phyloP scores from a whole-genome alignment of 2,329 filamentous ascomycete species.

The Cladosporium velox region DNA sequence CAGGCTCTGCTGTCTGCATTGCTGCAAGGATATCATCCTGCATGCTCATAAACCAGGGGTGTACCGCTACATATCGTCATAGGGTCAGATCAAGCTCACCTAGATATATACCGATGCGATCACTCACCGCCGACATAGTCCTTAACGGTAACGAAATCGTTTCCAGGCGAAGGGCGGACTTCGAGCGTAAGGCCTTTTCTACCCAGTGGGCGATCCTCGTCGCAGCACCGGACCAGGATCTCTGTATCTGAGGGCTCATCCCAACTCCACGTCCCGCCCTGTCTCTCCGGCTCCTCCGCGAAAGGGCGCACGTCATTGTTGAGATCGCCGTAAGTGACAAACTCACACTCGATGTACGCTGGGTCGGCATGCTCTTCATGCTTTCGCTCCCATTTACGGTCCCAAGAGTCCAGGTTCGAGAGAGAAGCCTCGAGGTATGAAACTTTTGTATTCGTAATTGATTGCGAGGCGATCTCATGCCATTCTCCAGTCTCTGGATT shows the following conservation, averaged over 20 bases:
- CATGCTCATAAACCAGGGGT: slow-evolving; percentile 19
- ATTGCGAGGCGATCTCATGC: slow-evolving; percentile 19
- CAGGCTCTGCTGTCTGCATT: slow-evolving; percentile 5
- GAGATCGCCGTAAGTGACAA: slow-evolving; percentile 19
- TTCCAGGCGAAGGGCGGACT: slow-evolving; percentile 15
- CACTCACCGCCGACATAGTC: slow-evolving; percentile 21
- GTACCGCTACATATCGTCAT: slow-evolving; percentile 11
- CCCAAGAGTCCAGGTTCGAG: slow-evolving; percentile 13
- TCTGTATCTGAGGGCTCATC: slow-evolving; percentile 18
- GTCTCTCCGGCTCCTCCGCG: slow-evolving; percentile 8
- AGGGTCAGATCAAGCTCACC: slow-evolving; percentile 10
- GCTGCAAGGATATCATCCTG: slow-evolving; percentile 13
- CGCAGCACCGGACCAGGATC: slow-evolving; percentile 18
- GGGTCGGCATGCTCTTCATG: slow-evolving; percentile 20
- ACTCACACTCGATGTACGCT: slow-evolving; percentile 14
- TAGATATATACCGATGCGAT: background rate
- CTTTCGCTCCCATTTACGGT: slow-evolving; percentile 3
- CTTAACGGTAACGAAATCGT: slow-evolving; percentile 21
- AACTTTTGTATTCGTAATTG: slow-evolving; percentile 19
- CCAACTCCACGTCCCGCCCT: slow-evolving; percentile 20
- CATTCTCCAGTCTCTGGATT: slow-evolving; percentile 19
- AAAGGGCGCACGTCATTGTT: slow-evolving; percentile 16
- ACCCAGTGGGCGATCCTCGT: slow-evolving; percentile 19
- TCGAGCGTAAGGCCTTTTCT: slow-evolving; percentile 19
- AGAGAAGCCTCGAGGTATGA: slow-evolving; percentile 17